Base-by-base conservation (phyloP, 2,329 filamentous ascomycete genomes). In the Penicillium verrucosum region DNA sequence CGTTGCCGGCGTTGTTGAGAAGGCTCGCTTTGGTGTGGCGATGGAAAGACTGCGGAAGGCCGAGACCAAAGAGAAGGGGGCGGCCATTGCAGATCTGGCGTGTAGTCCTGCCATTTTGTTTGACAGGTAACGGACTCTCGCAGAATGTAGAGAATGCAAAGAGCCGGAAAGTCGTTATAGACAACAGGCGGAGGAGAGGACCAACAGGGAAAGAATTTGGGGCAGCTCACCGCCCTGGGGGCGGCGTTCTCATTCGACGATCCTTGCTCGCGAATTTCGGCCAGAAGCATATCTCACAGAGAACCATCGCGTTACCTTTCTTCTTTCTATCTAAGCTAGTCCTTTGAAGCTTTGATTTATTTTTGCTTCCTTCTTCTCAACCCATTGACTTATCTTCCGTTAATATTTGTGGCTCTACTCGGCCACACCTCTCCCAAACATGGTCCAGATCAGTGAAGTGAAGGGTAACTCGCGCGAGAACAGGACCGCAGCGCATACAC, bases 401-500 rank as follows among this genome's bases (percentile, higher is more conserved):
- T 45, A 40, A 44, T 29, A 52, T 30, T 16, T 37, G 57, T 66
- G 64, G 62, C 68, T 69, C 60, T 59, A 42, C 47, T 57, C 69
- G 64, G 67, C 65, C 65, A 56, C 64, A 64, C 59, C 56, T 58
- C 58, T 63, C 60, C 65, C 52, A 57, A 73, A 57, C 62, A 93
- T 92, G 89, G 89, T 93, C 68, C 88, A 92, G 75, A 92, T 94
- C 77, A 95, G 89, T 80, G 92, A 96, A 80, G 90, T 96, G 71
- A 96, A 96, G 82, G 89, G 89, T 80, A 93, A 91, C 79, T 87
- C 87, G 80, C 92, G 94, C 81, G 93, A 97, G 77, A 94, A 95
- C 79, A 88, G 94, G 73, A 99, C 94, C 46, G 93, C 94, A 60
- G 89, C 93, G 67, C 94, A 99, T 78, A 97, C 93, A 51, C 94